Evolutionary conservation across 805 yeast species (phyloP), one percentile per base, ranked within the genome.

Genomic region (Metschnikowia hibisci): DNA sequence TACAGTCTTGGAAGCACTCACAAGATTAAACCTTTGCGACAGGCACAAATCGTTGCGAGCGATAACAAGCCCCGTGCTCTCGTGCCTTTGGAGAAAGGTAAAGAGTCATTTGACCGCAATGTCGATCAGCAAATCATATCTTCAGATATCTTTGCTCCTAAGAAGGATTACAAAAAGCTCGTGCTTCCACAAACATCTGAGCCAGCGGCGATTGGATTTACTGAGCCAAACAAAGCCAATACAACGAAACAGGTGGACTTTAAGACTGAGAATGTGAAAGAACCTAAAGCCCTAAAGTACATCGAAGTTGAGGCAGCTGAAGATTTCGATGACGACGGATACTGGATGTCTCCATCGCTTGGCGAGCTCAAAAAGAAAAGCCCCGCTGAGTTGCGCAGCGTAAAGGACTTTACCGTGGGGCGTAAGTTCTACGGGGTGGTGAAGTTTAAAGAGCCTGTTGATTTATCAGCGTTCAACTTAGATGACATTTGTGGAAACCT

Each of bases 271-370:
- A 42, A 41, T 32, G 32, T 31, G 32, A 5, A 34, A 31, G 26
- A 44, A 25, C 12, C 34, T 32, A 32, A 44, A 34, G 32, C 30
- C 4, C 27, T 29, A 15, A 33, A 40, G 34, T 36, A 20, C 22
- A 60, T 58, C 12, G 55, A 57, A 25, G 50, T 51, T 6, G 41
- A 32, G 25, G 36, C 45, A 15, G 41, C 20, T 11, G 51, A 69
- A 34, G 68, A 76, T 33, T 71, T 72, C 23, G 78, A 83, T 40
- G 81, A 80, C 11, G 78, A 84, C 38, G 96, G 90, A 5, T 93
- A 90, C 65, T 93, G 93, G 87, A 83, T 82, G 42, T 78, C 86
- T 5, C 99, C 99, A 13, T 71, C 88, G 2, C 57, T 83, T 30
- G 76, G 80, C 4, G 81, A 81, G 38, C 67, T 93, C 41, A 73